Base-by-base conservation (phyloP, 148 eudicot genomes). In the Dysphania ambrosioides region DNA sequence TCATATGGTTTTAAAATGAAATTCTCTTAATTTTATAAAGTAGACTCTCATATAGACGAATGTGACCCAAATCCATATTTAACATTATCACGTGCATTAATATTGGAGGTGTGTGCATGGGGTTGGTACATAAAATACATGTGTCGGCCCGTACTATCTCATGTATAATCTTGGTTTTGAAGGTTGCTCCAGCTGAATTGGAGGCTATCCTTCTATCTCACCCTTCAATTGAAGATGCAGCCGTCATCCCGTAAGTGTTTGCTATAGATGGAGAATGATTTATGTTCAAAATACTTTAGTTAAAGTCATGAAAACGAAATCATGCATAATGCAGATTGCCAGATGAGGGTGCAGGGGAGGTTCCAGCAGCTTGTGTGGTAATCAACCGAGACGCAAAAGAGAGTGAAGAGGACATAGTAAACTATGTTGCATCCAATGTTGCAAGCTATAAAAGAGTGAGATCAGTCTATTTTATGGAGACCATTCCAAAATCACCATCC, bases 181-280 rank as follows among this genome's bases (percentile, higher is more conserved):
- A 94, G 98, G 97, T 95, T 72, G 97, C 99, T 79, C 97, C 97
- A 2, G 99, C 99, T 72, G 97, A 95, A 80, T 55, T 95, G 59
- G 99, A 95, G 78, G 93, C 90, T 49, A 85, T 95, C 60, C 96
- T 95, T 57, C 87, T 95, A 1, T 75, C 90, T 11, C 97, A 95
- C 78, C 90, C 92, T 49, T 90, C 92, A 1, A 84, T 95, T 29
- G 87, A 81, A 73, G 99, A 95, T 77, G 96, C 89, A 13, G 99
- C 96, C 24, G 99, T 92, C 15, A 78, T 95, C 2, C 94, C 96
- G 97, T 90, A 68, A 81, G 82, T 76, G 51, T 49, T 60, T 30
- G 53, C 4, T 47, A 16, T 11, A 10, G 21, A 12, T 44, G 49
- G 10, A 4, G 51, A n/a, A n/a, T n/a, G n/a, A n/a, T n/a, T n/a